phyloP scores from a whole-genome alignment of 768 basidiomycete species.

The Mycena olivaceomarginata region DNA sequence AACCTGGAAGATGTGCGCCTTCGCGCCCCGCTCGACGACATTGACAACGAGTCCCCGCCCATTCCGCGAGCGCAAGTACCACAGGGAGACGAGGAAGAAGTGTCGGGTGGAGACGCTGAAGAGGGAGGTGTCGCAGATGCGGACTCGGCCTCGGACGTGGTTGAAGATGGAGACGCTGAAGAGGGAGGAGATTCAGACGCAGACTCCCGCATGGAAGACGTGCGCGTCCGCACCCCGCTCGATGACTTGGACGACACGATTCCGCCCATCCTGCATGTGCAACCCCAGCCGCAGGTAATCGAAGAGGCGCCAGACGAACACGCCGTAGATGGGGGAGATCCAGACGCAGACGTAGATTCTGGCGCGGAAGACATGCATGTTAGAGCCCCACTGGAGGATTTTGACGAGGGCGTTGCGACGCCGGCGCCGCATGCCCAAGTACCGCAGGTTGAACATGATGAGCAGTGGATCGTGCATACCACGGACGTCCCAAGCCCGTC shows the following conservation, averaged over 20 bases:
- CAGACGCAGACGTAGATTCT: neutral
- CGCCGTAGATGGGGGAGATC: slow-evolving; percentile 12
- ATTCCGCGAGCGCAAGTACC: neutral
- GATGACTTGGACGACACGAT: slow-evolving; percentile 1
- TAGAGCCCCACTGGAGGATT: neutral
- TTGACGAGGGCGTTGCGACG: slow-evolving; percentile 10
- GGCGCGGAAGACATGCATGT: slow-evolving; percentile 15
- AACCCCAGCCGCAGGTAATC: slow-evolving; percentile 7
- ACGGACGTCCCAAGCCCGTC: slow-evolving; percentile 17
- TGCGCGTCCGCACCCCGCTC: slow-evolving; percentile 3
- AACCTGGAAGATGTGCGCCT: neutral
- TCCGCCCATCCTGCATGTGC: neutral
- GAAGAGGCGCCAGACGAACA: slow-evolving; percentile 8
- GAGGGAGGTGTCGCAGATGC: slow-evolving; percentile 1
- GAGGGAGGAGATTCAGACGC: slow-evolving; percentile 8
- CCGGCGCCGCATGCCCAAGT: neutral
- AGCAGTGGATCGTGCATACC: slow-evolving; percentile 11
- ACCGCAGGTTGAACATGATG: slow-evolving; percentile 21
- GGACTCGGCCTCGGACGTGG: neutral
- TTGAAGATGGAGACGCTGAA: slow-evolving; percentile 5
- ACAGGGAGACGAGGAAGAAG: slow-evolving; percentile 17
- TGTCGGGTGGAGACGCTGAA: neutral
- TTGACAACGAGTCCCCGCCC: neutral
- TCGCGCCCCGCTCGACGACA: neutral
- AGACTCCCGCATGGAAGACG: slow-evolving; percentile 12